Base-by-base conservation (phyloP, 257 asterid species). In the Leptodermis oblonga region DNA sequence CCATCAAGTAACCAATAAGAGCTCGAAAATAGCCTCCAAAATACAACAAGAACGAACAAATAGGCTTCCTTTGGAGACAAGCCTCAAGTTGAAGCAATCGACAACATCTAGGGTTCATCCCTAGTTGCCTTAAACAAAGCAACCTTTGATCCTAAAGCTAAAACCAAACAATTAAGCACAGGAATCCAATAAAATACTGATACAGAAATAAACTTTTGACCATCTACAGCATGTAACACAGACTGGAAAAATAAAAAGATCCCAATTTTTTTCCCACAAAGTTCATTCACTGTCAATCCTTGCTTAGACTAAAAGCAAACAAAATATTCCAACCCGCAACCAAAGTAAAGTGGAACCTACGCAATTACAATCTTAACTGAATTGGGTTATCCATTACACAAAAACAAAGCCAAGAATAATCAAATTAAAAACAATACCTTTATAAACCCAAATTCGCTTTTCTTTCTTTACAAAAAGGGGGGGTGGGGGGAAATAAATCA, bases 231-330 rank as follows among this genome's bases (percentile, higher is more conserved):
- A 74, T 69, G 68, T 41, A 45, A 74, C 63, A 41, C 62, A 65
- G 70, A 61, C 71, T 31, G 63, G 71, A 51, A 65, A 77, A 51
- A 70, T 69, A 75, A 75, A 70, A 74, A 53, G 79, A 33, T 75
- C 33, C 26, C 59, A 59, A 34, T 23, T 52, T 62, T 51, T 31
- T 11, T 3, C 58, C 63, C 4, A 14, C 14, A 18, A n/a, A n/a
- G 72, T 59, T 56, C 60, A 46, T 68, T 64, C 75, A 37, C 76
- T 62, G 73, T 43, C 74, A 80, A 60, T 66, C 72, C 77, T 91
- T 84, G 90, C 92, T 84, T 86, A 76, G 65, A 65, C 74, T 60
- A 79, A 62, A 89, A 84, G 97, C 86, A 87, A 87, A 69, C 62
- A 63, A 64, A 78, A 82, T 82, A 85, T 83, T 81, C 89, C 85